Conservation (phyloP, 225 moss, liverwort and hornwort genomes). For the Sphagnum contortum region DNA sequence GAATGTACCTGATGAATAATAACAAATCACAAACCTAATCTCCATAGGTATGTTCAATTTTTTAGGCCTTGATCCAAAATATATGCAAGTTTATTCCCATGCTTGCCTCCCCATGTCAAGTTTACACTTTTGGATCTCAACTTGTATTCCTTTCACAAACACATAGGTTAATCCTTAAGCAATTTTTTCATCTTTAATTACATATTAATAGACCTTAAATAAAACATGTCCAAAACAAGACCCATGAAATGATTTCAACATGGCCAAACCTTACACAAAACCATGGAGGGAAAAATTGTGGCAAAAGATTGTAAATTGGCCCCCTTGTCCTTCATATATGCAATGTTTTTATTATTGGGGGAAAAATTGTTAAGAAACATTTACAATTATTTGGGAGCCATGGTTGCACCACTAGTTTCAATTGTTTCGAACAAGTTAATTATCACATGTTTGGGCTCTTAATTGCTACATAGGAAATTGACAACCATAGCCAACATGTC, state of each 20-base stretch:
- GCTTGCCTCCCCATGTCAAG: not conserved
- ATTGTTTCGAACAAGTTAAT: not conserved
- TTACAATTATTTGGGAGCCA: not conserved
- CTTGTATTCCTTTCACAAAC: not conserved
- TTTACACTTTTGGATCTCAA: conserved; percentile 1
- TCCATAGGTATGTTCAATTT: not conserved
- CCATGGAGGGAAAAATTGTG: not conserved
- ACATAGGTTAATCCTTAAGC: not conserved
- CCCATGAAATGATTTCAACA: not conserved
- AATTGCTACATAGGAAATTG: not conserved
- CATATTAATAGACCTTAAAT: not conserved
- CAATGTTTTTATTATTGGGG: not conserved
- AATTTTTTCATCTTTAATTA: not conserved
- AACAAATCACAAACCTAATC: not conserved
- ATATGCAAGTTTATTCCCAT: not conserved
- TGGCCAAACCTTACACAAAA: not conserved
- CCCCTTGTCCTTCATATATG: not conserved
- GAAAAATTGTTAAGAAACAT: not conserved
- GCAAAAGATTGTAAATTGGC: not conserved
- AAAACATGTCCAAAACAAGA: conserved; percentile 2
- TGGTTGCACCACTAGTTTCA: not conserved
- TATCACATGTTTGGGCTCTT: not conserved
- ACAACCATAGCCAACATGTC: not conserved
- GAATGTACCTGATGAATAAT: no score
- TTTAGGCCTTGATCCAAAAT: not conserved